Evolutionary conservation across 106 monocot species (phyloP), one percentile per base, ranked within the genome.

Genomic region (Dendrobium catenatum): DNA sequence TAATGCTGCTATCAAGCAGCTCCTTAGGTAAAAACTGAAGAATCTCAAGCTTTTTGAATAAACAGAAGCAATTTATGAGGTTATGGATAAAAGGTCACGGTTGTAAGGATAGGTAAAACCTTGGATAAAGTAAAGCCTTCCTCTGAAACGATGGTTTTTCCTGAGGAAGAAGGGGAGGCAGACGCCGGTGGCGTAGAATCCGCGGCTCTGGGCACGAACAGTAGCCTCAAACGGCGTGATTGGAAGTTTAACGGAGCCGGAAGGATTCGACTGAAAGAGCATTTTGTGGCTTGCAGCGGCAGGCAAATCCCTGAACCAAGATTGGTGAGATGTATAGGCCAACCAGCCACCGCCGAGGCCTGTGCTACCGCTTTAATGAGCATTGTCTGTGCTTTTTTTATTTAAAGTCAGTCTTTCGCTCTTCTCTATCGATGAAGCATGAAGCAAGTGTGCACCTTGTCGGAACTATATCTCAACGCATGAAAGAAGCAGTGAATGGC

Each of bases 41-140:
- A 46, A 44, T 76, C 19, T 46, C 9, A 41, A 37, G 9, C 37
- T 37, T 18, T 41, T 33, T 17, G 54, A 58, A 55, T 13, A 5
- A 58, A 51, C 51, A 46, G 51, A 51, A 3, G 51, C 10, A 13
- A 51, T 13, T 15, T 51, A 10, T 51, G 13, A 29, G 22, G 26
- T 66, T 24, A 22, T 8, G 64, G 64, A 22, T 22, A 24, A n/a
- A 47, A 44, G 24, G 27, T 33, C 8, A 33, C n/a, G 5, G 20
- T 15, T 4, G 64, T 10, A 41, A 72, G 56, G 19, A 70, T 17
- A 51, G 13, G 3, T 3, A 5, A 59, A 10, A 94, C 94, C 89
- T 94, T 94, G 67, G 89, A 84, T 13, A 94, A 80, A 20, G 94
- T 81, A 83, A 94, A 94, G 29, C 86, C 91, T 33, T 88, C 79